Base-by-base conservation (phyloP, 2,329 filamentous ascomycete genomes). In the Zelopaecilomyces penicillatus region DNA sequence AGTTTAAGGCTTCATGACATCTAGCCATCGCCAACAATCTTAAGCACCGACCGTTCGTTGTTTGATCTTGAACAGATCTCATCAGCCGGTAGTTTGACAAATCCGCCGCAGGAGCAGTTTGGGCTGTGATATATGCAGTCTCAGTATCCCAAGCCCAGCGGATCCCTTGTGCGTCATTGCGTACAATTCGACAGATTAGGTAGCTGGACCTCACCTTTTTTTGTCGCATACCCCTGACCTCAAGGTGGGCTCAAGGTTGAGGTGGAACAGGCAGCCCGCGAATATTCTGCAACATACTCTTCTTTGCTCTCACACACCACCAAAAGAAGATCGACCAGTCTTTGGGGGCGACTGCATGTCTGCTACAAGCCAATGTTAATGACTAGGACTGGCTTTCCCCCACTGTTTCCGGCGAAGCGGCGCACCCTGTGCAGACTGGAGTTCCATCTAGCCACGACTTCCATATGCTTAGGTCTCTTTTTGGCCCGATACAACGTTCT, bases 401-500 rank as follows among this genome's bases (percentile, higher is more conserved):
- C 39, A 44, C 45, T 45, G 45, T 32, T 42, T 43, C 31, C 36
- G 40, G 30, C 44, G 39, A 42, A 40, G 43, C 19, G 34, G 40
- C 43, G 42, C 33, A 41, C 38, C 41, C 37, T 37, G 26, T 30
- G 34, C 10, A 3, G 10, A 37, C 47, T 53, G 52, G 35, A 41
- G 36, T 31, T 29, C n/a, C 37, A 6, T 31, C 30, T 44, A 50
- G 47, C 47, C 46, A 54, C 51, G 37, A 52, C 47, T 43, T 50
- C 53, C 50, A 47, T 50, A 55, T 56, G 53, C 51, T 51, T 53
- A 51, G 52, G 52, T 49, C 41, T 43, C 50, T 51, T 47, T 46
- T 53, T 52, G 45, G 49, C 44, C 50, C 47, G 45, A 53, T 53
- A 55, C 52, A 52, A 50, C 50, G 57, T 51, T 47, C 51, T 47